phyloP scores from a whole-genome alignment of 148 eudicot genomes.

The Rhododendron williamsianum region DNA sequence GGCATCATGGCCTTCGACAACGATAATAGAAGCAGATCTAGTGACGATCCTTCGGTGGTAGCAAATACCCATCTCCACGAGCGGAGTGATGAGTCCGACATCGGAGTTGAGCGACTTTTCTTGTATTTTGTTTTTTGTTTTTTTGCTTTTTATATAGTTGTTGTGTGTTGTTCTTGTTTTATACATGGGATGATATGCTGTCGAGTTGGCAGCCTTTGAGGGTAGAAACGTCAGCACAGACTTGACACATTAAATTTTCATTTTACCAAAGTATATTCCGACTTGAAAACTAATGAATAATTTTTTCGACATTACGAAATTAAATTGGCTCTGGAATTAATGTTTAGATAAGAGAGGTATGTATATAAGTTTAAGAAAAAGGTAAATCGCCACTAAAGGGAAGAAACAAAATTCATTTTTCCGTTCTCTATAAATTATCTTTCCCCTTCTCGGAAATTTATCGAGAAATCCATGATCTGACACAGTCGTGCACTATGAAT shows the following conservation, averaged over 20 bases:
- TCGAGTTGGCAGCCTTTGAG: neutral
- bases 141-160: neutral
- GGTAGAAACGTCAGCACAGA: no score
- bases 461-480: neutral
- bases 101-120: neutral
- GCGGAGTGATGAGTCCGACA: neutral
- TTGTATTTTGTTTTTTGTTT: no score
- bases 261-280: no score
- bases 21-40: no score
- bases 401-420: neutral
- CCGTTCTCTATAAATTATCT: neutral
- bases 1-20: no score
- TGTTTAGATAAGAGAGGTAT: no score
- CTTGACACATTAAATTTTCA: no score
- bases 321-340: neutral
- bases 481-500: neutral
- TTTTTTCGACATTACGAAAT: no score
- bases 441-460: neutral
- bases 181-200: neutral
- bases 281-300: no score
- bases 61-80: neutral
- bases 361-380: no score
- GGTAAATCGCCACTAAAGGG: neutral
- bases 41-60: no score
- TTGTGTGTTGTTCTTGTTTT: no score